Percentiles rank a stretch among this genome's conserved stretches.
Conservation (phyloP, 257 asterid species). For the Solanum neorickii region DNA sequence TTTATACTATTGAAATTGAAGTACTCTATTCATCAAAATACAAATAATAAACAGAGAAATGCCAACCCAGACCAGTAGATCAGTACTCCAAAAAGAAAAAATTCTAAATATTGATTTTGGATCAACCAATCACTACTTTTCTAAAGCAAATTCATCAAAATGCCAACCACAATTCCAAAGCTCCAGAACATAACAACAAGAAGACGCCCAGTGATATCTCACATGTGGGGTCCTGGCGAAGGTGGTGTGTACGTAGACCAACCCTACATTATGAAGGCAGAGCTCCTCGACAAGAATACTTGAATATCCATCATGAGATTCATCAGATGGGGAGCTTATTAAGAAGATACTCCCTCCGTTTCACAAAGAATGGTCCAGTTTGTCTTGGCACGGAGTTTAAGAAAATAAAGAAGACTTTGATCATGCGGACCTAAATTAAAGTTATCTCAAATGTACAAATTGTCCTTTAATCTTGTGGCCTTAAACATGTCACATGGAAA, state of each 20-base stretch:
- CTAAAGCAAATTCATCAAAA: background rate
- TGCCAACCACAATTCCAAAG: background rate
- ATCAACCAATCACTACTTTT: background rate
- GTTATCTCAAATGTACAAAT: too few relatives aligned
- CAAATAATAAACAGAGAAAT: background rate
- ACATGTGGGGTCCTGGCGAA: background rate
- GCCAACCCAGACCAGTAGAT: background rate
- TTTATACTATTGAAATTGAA: background rate
- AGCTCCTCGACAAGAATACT: background rate
- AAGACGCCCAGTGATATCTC: background rate
- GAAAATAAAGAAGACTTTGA: too few relatives aligned
- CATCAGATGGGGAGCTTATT: background rate
- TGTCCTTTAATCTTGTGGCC: too few relatives aligned
- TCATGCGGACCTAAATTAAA: too few relatives aligned
- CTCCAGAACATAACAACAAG: background rate
- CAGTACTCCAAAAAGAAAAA: background rate
- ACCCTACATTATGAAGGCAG: background rate
- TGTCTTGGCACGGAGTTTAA: too few relatives aligned
- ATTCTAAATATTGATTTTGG: background rate
- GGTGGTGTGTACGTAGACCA: background rate
- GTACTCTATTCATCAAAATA: background rate
- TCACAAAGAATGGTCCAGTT: too few relatives aligned
- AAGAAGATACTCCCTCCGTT: too few relatives aligned
- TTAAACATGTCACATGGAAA: too few relatives aligned
- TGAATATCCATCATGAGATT: background rate